These are phyloP conservation scores for Cinchona pubescens DNA, from an alignment of 257 asterid species.

Conservation along the genomic window DNA sequence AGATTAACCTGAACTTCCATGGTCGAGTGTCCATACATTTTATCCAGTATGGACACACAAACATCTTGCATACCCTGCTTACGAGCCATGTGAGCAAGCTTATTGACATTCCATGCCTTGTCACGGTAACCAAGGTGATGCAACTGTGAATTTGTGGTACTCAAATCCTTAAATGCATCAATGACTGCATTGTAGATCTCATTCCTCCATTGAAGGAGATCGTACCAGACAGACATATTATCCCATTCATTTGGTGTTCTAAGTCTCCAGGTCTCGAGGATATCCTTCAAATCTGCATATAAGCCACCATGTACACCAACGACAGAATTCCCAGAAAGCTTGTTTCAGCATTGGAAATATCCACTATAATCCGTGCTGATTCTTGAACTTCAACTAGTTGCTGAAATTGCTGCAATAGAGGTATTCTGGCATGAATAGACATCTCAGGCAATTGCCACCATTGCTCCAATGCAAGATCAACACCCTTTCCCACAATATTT, in stretches of 20 bases:
- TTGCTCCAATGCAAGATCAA: constrained; percentile 96
- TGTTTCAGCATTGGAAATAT: constrained; percentile 89
- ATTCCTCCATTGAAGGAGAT: constrained; percentile 98
- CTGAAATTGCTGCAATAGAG: constrained; percentile 97
- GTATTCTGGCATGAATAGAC: constrained; percentile 91
- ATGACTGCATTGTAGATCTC: constrained; percentile 93
- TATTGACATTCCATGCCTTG: constrained; percentile 99
- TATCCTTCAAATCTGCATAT: constrained; percentile 96
- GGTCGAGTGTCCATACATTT: constrained; percentile 98
- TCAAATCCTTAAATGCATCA: constrained; percentile 91
- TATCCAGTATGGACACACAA: constrained; percentile 88
- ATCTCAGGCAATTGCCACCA: constrained; percentile 99
- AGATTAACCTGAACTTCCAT: constrained; percentile 95
- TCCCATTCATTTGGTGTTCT: constrained; percentile 99
- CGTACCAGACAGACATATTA: constrained; percentile 95
- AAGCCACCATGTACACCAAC: constrained; percentile 76
- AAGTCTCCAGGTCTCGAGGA: constrained; percentile 98
- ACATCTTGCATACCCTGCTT: constrained; percentile 91
- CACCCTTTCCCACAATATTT: constrained; percentile 88
- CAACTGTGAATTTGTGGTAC: constrained; percentile 74
- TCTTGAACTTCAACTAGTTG: constrained; percentile 98
- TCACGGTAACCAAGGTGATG: constrained; percentile 98
- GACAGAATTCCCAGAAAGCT: constrained; percentile 71
- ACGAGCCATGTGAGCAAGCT: constrained; percentile 94
- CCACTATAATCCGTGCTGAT: constrained; percentile 85